A percentile compares a stretch with the other conserved stretches of the same genome.
These are phyloP conservation scores for Lactarius psammicola DNA, from an alignment of 768 basidiomycete species.

Conservation along the genomic window DNA sequence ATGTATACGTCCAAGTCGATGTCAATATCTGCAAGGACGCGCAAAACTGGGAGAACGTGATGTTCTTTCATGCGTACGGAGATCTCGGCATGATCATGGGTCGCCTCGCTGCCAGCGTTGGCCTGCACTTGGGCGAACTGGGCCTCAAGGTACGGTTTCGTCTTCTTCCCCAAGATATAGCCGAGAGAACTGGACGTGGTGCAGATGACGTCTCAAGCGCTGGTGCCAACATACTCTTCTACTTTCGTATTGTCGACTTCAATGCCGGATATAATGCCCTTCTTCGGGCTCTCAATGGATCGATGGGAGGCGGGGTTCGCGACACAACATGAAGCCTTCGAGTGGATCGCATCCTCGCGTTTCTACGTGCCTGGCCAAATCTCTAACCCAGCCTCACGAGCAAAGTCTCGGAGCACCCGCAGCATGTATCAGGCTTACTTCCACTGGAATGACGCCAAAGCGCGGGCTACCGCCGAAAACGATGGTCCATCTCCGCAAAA, in stretches of 20 bases:
- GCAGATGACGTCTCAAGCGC: slow-evolving; percentile 42
- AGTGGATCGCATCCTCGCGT: slow-evolving; percentile 55
- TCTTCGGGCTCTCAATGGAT: slow-evolving; percentile 56
- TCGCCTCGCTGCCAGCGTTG: slow-evolving; percentile 50
- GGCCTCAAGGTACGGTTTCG: slow-evolving; percentile 54
- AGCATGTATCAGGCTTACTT: slow-evolving; percentile 62
- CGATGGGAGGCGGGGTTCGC: slow-evolving; percentile 53
- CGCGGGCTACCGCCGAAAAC: neutral
- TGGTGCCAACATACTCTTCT: slow-evolving; percentile 34
- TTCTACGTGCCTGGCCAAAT: slow-evolving; percentile 50
- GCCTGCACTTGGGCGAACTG: slow-evolving; percentile 49
- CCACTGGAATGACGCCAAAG: slow-evolving; percentile 32
- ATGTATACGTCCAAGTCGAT: slow-evolving; percentile 54
- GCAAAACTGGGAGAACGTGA: slow-evolving; percentile 49
- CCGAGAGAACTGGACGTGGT: slow-evolving; percentile 30
- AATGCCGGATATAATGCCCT: slow-evolving; percentile 50
- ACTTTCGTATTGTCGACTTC: slow-evolving; percentile 52
- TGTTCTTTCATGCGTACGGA: slow-evolving; percentile 63
- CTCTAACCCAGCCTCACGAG: slow-evolving; percentile 24
- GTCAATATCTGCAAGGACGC: slow-evolving; percentile 55
- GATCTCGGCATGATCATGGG: slow-evolving; percentile 72
- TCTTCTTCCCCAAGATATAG: neutral
- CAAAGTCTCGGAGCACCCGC: slow-evolving; percentile 48
- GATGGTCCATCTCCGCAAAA: neutral
- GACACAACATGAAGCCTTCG: slow-evolving; percentile 52